Percentiles rank a stretch among this genome's conserved stretches.
Conservation (phyloP, 2,329 filamentous ascomycete genomes). For the Trichoderma arundinaceum region DNA sequence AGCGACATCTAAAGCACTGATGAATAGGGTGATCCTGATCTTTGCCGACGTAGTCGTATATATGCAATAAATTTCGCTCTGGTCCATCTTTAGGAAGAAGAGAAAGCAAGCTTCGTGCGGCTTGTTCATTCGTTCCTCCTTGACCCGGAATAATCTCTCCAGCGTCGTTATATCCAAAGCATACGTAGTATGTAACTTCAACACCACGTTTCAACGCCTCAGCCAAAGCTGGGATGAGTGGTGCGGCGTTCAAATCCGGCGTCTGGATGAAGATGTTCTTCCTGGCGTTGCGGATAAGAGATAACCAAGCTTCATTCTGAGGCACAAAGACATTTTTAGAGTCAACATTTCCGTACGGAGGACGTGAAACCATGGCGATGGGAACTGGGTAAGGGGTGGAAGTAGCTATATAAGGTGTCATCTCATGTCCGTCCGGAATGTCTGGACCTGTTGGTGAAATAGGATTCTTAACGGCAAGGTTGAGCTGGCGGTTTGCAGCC, state of each 20-base stretch:
- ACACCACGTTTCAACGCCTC: constrained; percentile 71
- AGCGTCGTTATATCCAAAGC: constrained; percentile 78
- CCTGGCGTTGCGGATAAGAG: constrained; percentile 68
- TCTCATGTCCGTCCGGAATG: constrained; percentile 56
- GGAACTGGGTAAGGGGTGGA: constrained; percentile 61
- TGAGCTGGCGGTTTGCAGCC: constrained; percentile 69
- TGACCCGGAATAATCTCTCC: constrained; percentile 78
- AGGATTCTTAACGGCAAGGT: constrained; percentile 60
- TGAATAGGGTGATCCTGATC: constrained; percentile 72
- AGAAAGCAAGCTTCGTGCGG: constrained; percentile 63
- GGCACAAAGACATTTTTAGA: constrained; percentile 67
- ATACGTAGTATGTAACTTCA: constrained; percentile 72
- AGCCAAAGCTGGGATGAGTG: constrained; percentile 66
- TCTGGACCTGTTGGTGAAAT: constrained; percentile 61
- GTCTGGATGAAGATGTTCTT: constrained; percentile 76
- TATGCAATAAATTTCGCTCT: constrained; percentile 52
- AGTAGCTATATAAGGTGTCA: constrained; percentile 67
- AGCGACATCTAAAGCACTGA: constrained; percentile 67
- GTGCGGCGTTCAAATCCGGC: constrained; percentile 75
- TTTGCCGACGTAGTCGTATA: constrained; percentile 75
- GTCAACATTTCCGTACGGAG: constrained; percentile 68
- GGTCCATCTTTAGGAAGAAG: constrained; percentile 55
- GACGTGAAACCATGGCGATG: constrained; percentile 73
- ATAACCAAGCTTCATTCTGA: constrained; percentile 78
- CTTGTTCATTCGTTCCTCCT: constrained; percentile 77